These are phyloP conservation scores for Backusella circina DNA, from an alignment of 192 early-diverging fungal species.

Conservation along the genomic window DNA sequence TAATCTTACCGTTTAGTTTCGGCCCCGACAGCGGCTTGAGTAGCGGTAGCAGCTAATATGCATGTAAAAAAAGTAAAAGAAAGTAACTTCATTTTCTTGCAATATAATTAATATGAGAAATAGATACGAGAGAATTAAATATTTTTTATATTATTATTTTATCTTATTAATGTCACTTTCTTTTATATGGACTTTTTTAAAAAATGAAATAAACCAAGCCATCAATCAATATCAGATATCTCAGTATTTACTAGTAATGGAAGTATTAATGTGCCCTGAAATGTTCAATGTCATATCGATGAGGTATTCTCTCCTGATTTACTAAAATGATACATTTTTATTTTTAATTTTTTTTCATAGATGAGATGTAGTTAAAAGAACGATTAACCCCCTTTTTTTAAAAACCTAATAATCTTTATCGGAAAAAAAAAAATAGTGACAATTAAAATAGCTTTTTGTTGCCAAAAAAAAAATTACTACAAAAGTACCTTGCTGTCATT, in stretches of 20 bases:
- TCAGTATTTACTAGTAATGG: background rate
- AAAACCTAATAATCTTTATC: background rate
- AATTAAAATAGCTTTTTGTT: background rate
- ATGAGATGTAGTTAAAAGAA: background rate
- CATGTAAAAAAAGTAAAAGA: background rate
- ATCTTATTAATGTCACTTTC: background rate
- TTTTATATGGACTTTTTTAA: background rate
- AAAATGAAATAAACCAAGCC: background rate
- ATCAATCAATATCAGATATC: background rate
- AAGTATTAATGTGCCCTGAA: background rate
- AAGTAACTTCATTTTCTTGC: background rate
- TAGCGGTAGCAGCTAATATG: background rate
- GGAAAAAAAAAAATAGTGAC: background rate
- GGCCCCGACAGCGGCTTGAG: background rate
- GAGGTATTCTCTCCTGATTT: conserved; percentile 1
- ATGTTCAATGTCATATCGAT: background rate
- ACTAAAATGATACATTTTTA: background rate
- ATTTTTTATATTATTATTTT: background rate
- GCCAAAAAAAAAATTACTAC: background rate
- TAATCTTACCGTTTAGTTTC: background rate
- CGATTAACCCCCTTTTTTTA: background rate
- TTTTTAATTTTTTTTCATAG: background rate
- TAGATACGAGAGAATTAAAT: background rate
- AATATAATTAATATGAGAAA: background rate
- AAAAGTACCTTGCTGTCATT: background rate